Base-by-base conservation (phyloP, 2,329 filamentous ascomycete species). In the Fonsecaea pedrosoi region DNA sequence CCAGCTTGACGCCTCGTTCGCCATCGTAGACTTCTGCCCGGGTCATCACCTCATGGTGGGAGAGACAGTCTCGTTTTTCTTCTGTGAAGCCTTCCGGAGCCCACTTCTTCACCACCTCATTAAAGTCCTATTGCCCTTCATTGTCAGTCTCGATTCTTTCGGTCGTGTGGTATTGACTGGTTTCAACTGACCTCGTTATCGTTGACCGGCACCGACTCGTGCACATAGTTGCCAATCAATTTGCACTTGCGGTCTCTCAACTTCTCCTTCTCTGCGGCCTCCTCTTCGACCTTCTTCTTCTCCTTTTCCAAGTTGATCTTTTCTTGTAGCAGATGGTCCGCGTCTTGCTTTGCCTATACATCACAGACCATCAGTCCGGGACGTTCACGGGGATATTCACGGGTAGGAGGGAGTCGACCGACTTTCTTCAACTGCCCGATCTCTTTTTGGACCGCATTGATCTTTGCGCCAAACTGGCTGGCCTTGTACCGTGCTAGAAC, bases 361-460 rank as follows among this genome's bases (percentile, higher is more conserved):
- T 8, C 38, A 37, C 21, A 4, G 0, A 12, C 21, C 32, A 38
- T 67, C 45, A 67, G 64, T 57, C 21, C 18, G 18, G 37, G 21
- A 18, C 10, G 4, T 54, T 53, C 15, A 15, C 35, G 30, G 25
- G n/a, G 2, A 25, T 2, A 25, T 25, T 25, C 25, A 32, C 21
- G 8, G 34, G 25, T 10, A 42, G 37, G 25, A 13, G 45, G 54
- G 32, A 6, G 38, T 40, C 37, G 9, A 62, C 53, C 32, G 42
- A 88, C 89, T 89, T 96, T 97, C 83, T 96, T 97, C 85, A 94
- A 96, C 75, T 87, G 83, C 18, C 91, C 92, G 76, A 98, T 96
- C 78, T 93, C 88, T 81, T 96, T 97, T 78, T 96, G 92, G 35
- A 92, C 86, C 21, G 87, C 89, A 81, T 98, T 98, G 80, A 97